phyloP scores from a whole-genome alignment of 495 filamentous ascomycete genomes.

The Podospora fimiseda region DNA sequence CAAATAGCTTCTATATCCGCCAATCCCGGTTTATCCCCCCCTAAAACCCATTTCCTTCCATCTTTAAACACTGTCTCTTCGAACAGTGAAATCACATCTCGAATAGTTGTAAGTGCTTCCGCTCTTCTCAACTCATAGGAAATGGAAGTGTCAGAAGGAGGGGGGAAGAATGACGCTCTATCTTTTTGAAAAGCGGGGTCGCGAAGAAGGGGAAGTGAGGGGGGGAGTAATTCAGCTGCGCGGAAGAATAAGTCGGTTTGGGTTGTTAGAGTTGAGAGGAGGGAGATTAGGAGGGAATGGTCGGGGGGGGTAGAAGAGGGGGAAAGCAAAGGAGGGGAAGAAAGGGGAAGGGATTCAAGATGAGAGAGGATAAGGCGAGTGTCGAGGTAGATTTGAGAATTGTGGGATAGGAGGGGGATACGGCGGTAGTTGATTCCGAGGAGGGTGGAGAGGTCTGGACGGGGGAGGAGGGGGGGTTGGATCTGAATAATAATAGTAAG shows the following conservation, averaged over 20 bases:
- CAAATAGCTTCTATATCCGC: constrained; percentile 58
- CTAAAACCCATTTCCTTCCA: constrained; percentile 52
- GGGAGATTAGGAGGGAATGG: constrained; percentile 14
- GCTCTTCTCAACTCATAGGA: constrained; percentile 27
- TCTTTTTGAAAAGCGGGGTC: constrained; percentile 49
- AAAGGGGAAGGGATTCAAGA: constrained; percentile 38
- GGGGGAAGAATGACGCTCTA: constrained; percentile 34
- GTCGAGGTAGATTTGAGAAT: constrained; percentile 51
- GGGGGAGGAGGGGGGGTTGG: constrained; percentile 54
- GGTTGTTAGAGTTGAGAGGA: constrained; percentile 22
- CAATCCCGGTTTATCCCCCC: constrained; percentile 37
- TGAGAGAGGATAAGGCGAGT: constrained; percentile 53
- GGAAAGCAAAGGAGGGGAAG: constrained; percentile 4
- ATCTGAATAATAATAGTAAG: constrained; percentile 25
- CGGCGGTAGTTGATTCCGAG: constrained; percentile 58
- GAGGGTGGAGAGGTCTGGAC: constrained; percentile 45
- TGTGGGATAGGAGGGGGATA: constrained; percentile 57
- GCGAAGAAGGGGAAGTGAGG: constrained; percentile 40
- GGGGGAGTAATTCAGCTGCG: constrained; percentile 42
- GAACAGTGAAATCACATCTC: constrained; percentile 37
- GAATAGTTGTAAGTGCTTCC: constrained; percentile 42
- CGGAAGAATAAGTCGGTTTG: constrained; percentile 44
- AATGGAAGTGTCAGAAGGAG: constrained; percentile 44
- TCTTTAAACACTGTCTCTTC: constrained; percentile 51
- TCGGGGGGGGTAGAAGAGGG: constrained; percentile 6